Base-by-base conservation (phyloP, 176 grass and related monocot species). In the Oryza punctata region DNA sequence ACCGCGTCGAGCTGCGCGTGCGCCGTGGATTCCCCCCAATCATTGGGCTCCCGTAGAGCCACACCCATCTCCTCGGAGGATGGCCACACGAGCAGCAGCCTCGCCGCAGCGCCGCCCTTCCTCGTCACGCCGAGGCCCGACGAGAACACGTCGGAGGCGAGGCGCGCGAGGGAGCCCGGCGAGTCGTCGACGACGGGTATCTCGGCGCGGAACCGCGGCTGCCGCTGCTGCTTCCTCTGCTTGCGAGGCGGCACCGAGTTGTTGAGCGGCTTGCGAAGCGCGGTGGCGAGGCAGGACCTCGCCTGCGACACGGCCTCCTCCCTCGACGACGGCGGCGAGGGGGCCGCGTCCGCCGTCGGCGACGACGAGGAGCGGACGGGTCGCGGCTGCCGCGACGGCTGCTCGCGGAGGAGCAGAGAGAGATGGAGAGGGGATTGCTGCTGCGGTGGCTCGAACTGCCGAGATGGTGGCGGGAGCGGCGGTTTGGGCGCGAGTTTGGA, bases 111-210 rank as follows among this genome's bases (percentile, higher is more conserved):
- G 50, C 85, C 86, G 43, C 43, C 47, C 28, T 90, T 95, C 70
- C 73, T 89, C 27, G 65, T 73, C 46, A 89, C 49, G 64, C 87
- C 70, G 59, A 92, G 82, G 69, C 61, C 65, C 0, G 52, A 57
- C 19, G 85, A 73, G 89, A 98, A 93, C 26, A 95, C 84, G 30
- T 98, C 91, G 75, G 79, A 46, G 61, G 85, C 89, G 71, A 98
- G 92, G 57, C 82, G 86, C 23, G 80, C 63, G 70, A 95, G 82
- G 61, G 92, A 93, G 27, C 69, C 81, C 3, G 89, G 89, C 24
- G 95, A 98, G 83, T 94, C 90, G 37, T 98, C 92, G 29, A 91
- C 81, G 45, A 98, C 81, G 45, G 90, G 95, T 72, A 94, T 94
- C 95, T 98, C 95, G 24, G 91, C 88, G 35, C 92, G 92, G 90